Percentiles rank a stretch among this genome's conserved stretches.
phyloP scores from a whole-genome alignment of 73 alveolate genomes.

The Durusdinium trenchii region DNA sequence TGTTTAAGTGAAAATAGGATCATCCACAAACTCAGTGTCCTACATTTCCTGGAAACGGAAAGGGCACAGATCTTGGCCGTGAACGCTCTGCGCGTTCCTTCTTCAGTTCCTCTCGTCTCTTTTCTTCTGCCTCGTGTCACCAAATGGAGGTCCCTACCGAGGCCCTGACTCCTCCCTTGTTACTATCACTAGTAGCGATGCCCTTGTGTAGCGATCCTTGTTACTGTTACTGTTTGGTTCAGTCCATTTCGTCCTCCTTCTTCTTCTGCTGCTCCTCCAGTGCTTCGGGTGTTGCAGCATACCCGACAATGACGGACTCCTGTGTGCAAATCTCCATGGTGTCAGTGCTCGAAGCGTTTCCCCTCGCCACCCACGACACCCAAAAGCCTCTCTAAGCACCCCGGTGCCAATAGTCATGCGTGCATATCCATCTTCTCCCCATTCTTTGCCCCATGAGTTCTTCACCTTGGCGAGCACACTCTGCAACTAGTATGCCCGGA shows the following conservation, averaged over 20 bases:
- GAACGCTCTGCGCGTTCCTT: conserved; percentile 86
- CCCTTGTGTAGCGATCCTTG: too few species aligned
- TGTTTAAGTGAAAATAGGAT: background rate
- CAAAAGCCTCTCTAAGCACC: conserved; percentile 45
- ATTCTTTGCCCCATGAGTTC: conserved; percentile 82
- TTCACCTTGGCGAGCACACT: conserved; percentile 10
- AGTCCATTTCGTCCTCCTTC: conserved; percentile 87
- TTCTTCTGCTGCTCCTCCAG: conserved; percentile 42
- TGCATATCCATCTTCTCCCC: conserved; percentile 92
- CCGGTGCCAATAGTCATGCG: conserved; percentile 78
- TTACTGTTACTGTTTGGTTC: too few species aligned
- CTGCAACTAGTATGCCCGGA: too few species aligned
- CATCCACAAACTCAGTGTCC: background rate
- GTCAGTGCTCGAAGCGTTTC: background rate
- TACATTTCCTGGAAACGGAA: background rate
- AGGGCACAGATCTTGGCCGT: background rate
- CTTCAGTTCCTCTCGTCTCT: conserved; percentile 73
- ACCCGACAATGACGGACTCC: conserved; percentile 76
- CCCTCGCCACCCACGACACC: background rate
- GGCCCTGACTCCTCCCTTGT: too few species aligned
- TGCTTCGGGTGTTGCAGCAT: conserved; percentile 87
- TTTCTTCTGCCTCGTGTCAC: conserved; percentile 32
- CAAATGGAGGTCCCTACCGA: background rate
- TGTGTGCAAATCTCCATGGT: too few species aligned
- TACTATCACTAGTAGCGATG: too few species aligned